phyloP scores from a whole-genome alignment of 768 basidiomycete genomes.

The Agrocybe praecox region DNA sequence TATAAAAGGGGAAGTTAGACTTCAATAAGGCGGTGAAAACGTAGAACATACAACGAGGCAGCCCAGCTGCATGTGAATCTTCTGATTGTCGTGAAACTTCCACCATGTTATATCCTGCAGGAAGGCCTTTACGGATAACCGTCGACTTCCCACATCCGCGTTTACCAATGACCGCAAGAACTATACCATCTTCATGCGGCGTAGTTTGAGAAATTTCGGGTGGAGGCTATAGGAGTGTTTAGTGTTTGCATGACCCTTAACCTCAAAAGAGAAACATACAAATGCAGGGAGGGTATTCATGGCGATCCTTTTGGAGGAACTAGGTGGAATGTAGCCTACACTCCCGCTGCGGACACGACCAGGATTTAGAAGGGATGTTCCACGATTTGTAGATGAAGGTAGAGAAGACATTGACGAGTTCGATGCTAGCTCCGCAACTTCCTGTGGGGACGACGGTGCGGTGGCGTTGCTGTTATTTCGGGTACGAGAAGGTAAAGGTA shows the following conservation, averaged over 20 bases:
- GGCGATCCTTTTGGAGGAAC: conserved; percentile 32
- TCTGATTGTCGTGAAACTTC: conserved; percentile 37
- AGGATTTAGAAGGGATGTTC: neutral
- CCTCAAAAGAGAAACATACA: conserved; percentile 13
- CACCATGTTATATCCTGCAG: conserved; percentile 51
- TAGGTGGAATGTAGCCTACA: conserved; percentile 46
- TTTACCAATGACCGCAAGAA: conserved; percentile 80
- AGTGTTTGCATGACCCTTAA: too few relatives aligned
- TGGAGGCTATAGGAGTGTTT: too few relatives aligned
- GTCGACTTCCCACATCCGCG: conserved; percentile 84
- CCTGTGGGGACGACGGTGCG: conserved; percentile 36
- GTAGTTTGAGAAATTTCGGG: too few relatives aligned
- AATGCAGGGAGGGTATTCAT: conserved; percentile 37
- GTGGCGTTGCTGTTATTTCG: conserved; percentile 31
- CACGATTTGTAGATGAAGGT: conserved; percentile 15
- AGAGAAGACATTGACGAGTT: conserved; percentile 18
- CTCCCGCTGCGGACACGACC: conserved; percentile 66
- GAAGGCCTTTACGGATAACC: conserved; percentile 77
- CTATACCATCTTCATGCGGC: conserved; percentile 27
- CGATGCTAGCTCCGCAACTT: conserved; percentile 31
- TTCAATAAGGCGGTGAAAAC: neutral
- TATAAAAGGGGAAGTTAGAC: conserved; percentile 6
- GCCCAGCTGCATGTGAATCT: conserved; percentile 24
- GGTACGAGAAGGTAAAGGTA: conserved; percentile 62
- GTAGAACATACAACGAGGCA: conserved; percentile 20